These are phyloP conservation scores for Fraxinus latifolia DNA, from an alignment of 305 asterid genomes.

Conservation along the genomic window DNA sequence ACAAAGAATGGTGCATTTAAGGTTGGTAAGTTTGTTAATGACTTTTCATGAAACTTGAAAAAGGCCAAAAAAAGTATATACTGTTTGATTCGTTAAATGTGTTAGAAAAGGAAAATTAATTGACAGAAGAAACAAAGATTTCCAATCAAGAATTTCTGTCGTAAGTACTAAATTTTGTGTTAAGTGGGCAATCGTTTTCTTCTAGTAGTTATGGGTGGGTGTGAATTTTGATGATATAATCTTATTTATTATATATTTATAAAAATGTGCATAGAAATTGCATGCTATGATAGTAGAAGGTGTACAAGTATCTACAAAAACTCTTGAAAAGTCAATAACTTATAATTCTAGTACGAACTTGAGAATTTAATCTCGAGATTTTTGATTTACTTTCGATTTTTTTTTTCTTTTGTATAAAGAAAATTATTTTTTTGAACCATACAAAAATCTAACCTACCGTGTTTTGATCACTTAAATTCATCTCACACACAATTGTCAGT, in stretches of 20 bases:
- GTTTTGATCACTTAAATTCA: too few relatives aligned
- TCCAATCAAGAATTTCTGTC: background rate
- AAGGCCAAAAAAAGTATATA: background rate
- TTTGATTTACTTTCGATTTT: too few relatives aligned
- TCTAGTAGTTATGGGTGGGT: slow-evolving; percentile 8
- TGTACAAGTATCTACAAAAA: background rate
- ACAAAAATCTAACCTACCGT: too few relatives aligned
- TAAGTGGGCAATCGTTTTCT: background rate
- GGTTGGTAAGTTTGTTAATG: slow-evolving; percentile 14
- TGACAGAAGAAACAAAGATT: background rate
- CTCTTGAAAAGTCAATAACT: too few relatives aligned
- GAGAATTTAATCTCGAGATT: too few relatives aligned
- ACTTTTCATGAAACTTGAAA: slow-evolving; percentile 10
- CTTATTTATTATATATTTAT: background rate
- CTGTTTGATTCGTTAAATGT: background rate
- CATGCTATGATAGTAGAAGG: background rate
- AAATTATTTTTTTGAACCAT: too few relatives aligned
- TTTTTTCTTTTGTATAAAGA: too few relatives aligned
- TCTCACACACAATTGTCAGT: too few relatives aligned
- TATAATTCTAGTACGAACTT: too few relatives aligned
- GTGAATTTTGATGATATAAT: background rate
- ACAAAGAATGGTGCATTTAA: background rate
- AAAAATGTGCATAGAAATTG: background rate
- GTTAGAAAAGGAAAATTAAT: background rate
- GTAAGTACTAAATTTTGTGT: background rate